Evolutionary conservation across 345 rosid genomes (phyloP), one percentile per base, ranked within the genome.

Genomic region (Carallia pectinifolia): DNA sequence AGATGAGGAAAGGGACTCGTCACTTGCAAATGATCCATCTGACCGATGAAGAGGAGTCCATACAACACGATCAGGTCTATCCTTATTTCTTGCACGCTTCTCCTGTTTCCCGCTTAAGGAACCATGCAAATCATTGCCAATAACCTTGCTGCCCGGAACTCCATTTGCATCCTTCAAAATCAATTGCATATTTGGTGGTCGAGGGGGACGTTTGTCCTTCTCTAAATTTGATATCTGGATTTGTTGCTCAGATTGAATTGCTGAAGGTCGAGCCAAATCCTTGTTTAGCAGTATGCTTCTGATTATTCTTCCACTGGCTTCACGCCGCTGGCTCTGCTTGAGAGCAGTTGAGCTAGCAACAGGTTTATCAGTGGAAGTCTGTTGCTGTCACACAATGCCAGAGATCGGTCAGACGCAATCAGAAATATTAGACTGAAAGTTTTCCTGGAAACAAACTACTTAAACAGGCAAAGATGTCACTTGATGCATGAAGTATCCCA

Each of bases 31-130:
- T 19, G 85, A 79, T 70, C 84, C 90, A 78, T 85, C 88, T 19
- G 85, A 81, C 72, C 80, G 84, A 29, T 79, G 85, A 76, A 88
- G 84, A 66, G 91, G 88, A 76, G 91, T 77, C 97, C 94, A 84
- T 39, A 86, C 83, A 72, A 82, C 80, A 58, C 87, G 94, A 83
- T 89, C 94, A 69, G 88, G 90, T 66, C 90, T 86, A 66, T 89
- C 97, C 81, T 74, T 88, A 77, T 85, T 84, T 79, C 87, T 80
- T 52, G 75, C 50, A 39, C 85, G 85, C 67, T 76, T 85, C 81
- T 84, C 92, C 33, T 55, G 78, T 74, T 84, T 88, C 69, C 84
- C 88, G 47, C 69, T 73, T 33, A 68, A 34, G 60, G 71, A 65
- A 53, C 82, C 77, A 69, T 77, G 77, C 34, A 65, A 58, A 27